phyloP scores from a whole-genome alignment of 2,329 filamentous ascomycete species.

The Trichoderma oligosporum region DNA sequence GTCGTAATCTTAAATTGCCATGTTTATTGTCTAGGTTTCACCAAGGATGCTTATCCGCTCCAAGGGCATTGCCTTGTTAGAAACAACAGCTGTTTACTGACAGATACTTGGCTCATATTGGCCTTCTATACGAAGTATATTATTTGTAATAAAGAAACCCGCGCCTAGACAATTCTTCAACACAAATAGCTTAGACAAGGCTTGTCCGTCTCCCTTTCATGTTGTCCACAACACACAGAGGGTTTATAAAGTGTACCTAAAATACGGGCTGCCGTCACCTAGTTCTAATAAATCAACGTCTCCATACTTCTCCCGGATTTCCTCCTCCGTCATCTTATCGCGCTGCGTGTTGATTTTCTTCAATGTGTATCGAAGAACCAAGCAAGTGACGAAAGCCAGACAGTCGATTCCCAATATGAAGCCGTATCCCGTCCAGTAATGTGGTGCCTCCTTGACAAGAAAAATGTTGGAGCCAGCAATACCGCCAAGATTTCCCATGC shows the following conservation, averaged over 20 bases:
- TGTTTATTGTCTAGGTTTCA: too few species aligned
- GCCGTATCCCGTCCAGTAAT: constrained; percentile 3
- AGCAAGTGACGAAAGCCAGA: neutral
- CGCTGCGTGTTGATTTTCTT: neutral
- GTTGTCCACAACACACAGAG: too few species aligned
- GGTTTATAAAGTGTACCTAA: neutral
- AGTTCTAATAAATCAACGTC: neutral
- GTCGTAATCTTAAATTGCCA: too few species aligned
- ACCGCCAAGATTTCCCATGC: neutral
- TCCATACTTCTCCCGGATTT: neutral
- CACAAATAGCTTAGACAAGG: too few species aligned
- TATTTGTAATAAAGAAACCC: too few species aligned
- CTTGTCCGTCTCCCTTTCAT: too few species aligned
- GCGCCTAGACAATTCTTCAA: too few species aligned
- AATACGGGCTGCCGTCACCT: neutral
- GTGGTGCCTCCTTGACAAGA: neutral
- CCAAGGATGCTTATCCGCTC: too few species aligned
- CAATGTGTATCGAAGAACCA: neutral
- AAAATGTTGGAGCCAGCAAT: constrained; percentile 1
- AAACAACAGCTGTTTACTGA: too few species aligned
- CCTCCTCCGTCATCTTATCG: neutral
- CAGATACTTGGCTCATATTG: too few species aligned
- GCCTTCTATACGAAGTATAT: too few species aligned
- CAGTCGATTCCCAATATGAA: neutral
- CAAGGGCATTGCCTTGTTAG: too few species aligned